A percentile compares a stretch with the other conserved stretches of the same genome.
Evolutionary conservation across 352 stramenopile genomes (phyloP).

Genomic region (Phytophthora tubulina): DNA sequence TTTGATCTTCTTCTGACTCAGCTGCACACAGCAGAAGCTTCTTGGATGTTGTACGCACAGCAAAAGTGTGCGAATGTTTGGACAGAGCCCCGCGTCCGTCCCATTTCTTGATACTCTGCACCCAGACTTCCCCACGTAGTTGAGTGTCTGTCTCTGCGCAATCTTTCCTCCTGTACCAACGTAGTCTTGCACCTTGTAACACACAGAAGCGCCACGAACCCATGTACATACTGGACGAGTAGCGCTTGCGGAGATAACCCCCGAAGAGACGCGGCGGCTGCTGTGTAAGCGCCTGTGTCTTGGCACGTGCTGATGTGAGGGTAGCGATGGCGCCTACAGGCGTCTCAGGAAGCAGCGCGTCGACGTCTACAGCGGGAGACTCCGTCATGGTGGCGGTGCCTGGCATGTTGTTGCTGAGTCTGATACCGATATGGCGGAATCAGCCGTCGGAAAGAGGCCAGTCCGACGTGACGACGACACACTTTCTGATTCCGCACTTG

Average conservation of each 20-base stretch:
- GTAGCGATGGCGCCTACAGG: constrained; percentile 23
- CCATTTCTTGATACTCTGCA: constrained; percentile 69
- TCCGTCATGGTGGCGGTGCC: constrained; percentile 1
- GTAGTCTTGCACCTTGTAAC: constrained; percentile 63
- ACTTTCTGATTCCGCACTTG: constrained; percentile 1
- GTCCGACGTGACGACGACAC: constrained; percentile 11
- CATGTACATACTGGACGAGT: constrained; percentile 78
- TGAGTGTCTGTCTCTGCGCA: constrained; percentile 56
- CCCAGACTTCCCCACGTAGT: constrained; percentile 68
- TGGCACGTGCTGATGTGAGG: constrained; percentile 16
- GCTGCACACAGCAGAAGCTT: constrained; percentile 71
- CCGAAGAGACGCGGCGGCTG: constrained; percentile 40
- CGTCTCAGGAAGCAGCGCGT: constrained; percentile 27
- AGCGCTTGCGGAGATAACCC: constrained; percentile 76
- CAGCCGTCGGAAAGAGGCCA: constrained; percentile 12
- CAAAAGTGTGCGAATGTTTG: constrained; percentile 67
- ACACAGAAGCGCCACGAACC: constrained; percentile 81
- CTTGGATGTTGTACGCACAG: constrained; percentile 66
- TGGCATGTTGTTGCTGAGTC: background rate
- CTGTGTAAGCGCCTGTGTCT: constrained; percentile 4
- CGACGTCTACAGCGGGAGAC: constrained; percentile 1
- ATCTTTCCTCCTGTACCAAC: constrained; percentile 75
- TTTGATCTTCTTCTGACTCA: constrained; percentile 49
- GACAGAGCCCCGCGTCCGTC: constrained; percentile 64
- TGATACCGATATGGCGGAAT: background rate